Percentiles rank a stretch among this genome's conserved stretches.
phyloP scores from a whole-genome alignment of 768 basidiomycete species.

The Rhodotorula taiwanensis region DNA sequence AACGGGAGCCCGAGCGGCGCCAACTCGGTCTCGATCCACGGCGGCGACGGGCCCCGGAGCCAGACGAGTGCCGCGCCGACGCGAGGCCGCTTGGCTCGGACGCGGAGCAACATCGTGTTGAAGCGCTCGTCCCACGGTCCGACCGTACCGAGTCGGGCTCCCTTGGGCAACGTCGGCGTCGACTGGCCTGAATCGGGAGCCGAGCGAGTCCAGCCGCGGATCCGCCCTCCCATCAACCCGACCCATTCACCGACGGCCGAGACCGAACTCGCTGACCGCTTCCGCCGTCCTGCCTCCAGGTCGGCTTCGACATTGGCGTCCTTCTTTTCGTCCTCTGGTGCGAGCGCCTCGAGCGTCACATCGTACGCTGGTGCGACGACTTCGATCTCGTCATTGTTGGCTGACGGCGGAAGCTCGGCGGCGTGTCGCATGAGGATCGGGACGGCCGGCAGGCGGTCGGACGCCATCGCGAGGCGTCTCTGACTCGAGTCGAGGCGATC shows the following conservation, averaged over 20 bases:
- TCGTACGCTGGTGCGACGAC: too few relatives aligned
- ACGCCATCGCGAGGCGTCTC: too few relatives aligned
- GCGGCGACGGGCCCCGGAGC: constrained; percentile 28
- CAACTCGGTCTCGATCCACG: constrained; percentile 20
- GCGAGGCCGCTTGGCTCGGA: neutral
- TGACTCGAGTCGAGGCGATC: too few relatives aligned
- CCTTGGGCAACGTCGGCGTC: neutral
- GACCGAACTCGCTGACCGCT: too few relatives aligned
- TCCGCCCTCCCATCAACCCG: neutral
- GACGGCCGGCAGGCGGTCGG: too few relatives aligned
- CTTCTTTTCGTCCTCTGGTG: too few relatives aligned
- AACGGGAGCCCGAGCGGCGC: constrained; percentile 19
- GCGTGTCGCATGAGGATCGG: too few relatives aligned
- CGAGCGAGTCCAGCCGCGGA: neutral
- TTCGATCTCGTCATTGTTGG: too few relatives aligned
- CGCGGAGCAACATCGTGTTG: neutral
- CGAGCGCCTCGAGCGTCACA: too few relatives aligned
- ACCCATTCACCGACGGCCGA: neutral
- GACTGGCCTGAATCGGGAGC: neutral
- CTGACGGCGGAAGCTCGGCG: too few relatives aligned
- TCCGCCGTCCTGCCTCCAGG: too few relatives aligned
- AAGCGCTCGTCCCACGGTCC: constrained; percentile 7
- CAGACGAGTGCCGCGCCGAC: constrained; percentile 3
- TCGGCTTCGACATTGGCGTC: too few relatives aligned
- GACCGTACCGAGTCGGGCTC: constrained; percentile 5